phyloP scores from a whole-genome alignment of 345 rosid species.

The Psidium guajava region DNA sequence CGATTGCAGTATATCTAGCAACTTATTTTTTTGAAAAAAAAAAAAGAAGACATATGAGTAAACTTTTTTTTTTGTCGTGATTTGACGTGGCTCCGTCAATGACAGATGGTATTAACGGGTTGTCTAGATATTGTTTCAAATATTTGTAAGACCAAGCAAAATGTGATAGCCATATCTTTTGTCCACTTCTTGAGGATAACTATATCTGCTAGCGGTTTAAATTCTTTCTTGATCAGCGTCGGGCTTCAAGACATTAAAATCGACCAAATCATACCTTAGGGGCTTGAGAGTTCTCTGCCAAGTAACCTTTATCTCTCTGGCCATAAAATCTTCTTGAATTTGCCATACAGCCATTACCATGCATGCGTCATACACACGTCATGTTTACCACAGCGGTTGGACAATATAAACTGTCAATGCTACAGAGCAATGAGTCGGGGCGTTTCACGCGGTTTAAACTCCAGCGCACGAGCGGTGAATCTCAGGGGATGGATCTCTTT shows the following conservation, averaged over 20 bases:
- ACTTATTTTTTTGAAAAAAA: not conserved
- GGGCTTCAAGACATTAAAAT: not conserved
- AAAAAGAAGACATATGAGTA: not conserved
- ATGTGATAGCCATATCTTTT: not conserved
- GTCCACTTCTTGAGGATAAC: not conserved
- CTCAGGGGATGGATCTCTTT: no score
- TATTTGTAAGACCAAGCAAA: not conserved
- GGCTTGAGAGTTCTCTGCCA: no score
- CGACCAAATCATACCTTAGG: not conserved
- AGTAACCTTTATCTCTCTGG: no score
- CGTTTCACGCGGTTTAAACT: no score
- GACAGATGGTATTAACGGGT: not conserved
- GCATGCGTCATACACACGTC: not conserved
- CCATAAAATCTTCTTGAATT: no score
- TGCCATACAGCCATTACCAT: not conserved
- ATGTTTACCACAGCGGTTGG: no score
- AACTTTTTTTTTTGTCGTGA: not conserved
- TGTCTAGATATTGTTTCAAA: not conserved
- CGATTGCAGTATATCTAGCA: not conserved
- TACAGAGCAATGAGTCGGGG: no score
- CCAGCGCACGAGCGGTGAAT: not conserved
- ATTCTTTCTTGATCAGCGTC: not conserved
- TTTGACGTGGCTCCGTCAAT: not conserved
- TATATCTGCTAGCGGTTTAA: not conserved
- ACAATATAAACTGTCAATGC: no score